These are phyloP conservation scores for Dactylella cylindrospora DNA, from an alignment of 2,329 filamentous ascomycete genomes.

Conservation along the genomic window DNA sequence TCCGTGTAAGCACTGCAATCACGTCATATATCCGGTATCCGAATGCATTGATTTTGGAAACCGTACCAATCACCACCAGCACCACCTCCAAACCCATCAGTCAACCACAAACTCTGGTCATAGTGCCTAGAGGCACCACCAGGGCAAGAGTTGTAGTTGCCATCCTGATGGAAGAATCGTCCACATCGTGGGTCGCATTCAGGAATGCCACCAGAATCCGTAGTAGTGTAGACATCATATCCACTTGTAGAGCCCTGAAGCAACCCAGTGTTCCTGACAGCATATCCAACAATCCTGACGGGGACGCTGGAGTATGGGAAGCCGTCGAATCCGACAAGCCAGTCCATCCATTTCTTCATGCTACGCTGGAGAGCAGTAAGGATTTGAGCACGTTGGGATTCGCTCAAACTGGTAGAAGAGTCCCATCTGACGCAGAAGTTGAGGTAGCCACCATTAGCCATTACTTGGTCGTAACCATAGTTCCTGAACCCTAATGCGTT, in stretches of 20 bases:
- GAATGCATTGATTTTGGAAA: background rate
- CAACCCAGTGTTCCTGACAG: constrained; percentile 52
- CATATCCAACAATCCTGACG: constrained; percentile 55
- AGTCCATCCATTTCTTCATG: constrained; percentile 48
- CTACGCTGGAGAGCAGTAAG: constrained; percentile 19
- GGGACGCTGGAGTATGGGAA: constrained; percentile 55
- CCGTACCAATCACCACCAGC: constrained; percentile 55
- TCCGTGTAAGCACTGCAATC: too few species aligned
- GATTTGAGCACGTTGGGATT: constrained; percentile 22
- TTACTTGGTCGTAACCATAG: constrained; percentile 33
- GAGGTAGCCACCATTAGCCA: constrained; percentile 29
- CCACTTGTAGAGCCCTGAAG: constrained; percentile 52
- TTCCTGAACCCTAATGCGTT: constrained; percentile 34
- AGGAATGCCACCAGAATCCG: constrained; percentile 53
- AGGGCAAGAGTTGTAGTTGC: constrained; percentile 54
- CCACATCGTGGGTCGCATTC: constrained; percentile 55
- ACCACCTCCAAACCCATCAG: constrained; percentile 55
- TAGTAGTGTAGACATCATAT: constrained; percentile 55
- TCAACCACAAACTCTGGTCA: constrained; percentile 57
- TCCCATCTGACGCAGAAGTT: constrained; percentile 41
- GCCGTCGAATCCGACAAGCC: constrained; percentile 55
- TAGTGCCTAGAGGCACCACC: constrained; percentile 54
- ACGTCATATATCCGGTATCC: background rate
- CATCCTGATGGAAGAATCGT: constrained; percentile 55
- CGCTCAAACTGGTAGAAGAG: constrained; percentile 16